A percentile compares a stretch with the other conserved stretches of the same genome.
Evolutionary conservation across 768 basidiomycete genomes (phyloP).

Genomic region (Kockovaella imperatae): DNA sequence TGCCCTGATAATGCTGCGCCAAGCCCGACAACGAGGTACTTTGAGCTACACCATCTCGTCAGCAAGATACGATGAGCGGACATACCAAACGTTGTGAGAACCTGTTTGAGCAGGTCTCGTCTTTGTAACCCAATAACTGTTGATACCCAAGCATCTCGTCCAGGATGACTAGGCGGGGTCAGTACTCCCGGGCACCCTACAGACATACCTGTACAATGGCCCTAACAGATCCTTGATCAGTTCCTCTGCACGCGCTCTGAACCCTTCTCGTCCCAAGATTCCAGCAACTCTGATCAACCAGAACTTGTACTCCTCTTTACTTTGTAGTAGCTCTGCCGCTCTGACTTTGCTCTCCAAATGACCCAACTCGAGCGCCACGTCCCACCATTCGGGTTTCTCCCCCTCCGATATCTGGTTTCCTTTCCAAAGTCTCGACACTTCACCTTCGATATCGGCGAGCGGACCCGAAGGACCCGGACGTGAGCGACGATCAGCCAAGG

Average conservation of each 20-base stretch:
- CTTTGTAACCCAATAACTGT: slow-evolving; percentile 64
- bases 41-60: too few relatives aligned
- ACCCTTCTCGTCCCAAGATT: slow-evolving; percentile 82
- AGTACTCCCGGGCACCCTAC: neutral
- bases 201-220: slow-evolving; percentile 73
- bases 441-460: slow-evolving; percentile 41
- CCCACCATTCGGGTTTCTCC: slow-evolving; percentile 64
- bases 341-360: slow-evolving; percentile 79
- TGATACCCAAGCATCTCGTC: slow-evolving; percentile 61
- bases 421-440: slow-evolving; percentile 12
- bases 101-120: slow-evolving; percentile 74
- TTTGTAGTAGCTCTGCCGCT: slow-evolving; percentile 66
- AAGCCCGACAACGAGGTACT: too few relatives aligned
- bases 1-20: too few relatives aligned
- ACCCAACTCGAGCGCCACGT: slow-evolving; percentile 69
- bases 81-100: slow-evolving; percentile 66
- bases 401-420: slow-evolving; percentile 8
- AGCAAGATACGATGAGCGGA: neutral
- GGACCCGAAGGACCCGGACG: slow-evolving; percentile 7
- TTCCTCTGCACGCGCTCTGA: slow-evolving; percentile 80
- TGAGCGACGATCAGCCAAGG: neutral
- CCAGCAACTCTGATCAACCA: slow-evolving; percentile 68
- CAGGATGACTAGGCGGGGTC: slow-evolving; percentile 45
- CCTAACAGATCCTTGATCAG: slow-evolving; percentile 82
- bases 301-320: slow-evolving; percentile 74